phyloP scores from a whole-genome alignment of 108 stramenopile species.

The Seminavis robusta region DNA sequence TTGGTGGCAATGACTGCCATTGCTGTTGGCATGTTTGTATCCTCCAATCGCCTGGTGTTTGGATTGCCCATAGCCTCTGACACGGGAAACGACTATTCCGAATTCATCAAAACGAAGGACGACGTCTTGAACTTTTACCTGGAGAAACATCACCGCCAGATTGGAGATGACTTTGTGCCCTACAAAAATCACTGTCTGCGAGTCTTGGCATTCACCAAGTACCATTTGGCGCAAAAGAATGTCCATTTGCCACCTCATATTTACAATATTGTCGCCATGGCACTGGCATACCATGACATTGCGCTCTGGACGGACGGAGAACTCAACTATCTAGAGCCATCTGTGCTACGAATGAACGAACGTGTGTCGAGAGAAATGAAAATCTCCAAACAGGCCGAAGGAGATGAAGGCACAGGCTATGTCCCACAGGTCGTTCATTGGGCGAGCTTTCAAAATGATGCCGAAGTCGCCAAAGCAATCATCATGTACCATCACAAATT shows the following conservation, averaged over 20 bases:
- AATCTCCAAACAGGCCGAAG: too few relatives aligned
- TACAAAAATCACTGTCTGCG: conserved; percentile 55
- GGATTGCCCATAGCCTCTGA: too few relatives aligned
- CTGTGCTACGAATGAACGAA: conserved; percentile 13
- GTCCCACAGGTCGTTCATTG: not conserved
- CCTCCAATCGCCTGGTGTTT: too few relatives aligned
- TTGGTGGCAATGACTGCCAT: too few relatives aligned
- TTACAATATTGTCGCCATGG: conserved; percentile 35
- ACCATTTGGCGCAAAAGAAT: conserved; percentile 5
- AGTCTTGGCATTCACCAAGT: conserved; percentile 42
- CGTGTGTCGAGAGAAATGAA: not conserved
- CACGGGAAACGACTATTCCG: too few relatives aligned
- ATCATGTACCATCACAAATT: conserved; percentile 38
- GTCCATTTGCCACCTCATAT: conserved; percentile 15
- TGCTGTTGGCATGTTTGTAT: too few relatives aligned
- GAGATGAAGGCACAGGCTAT: not conserved
- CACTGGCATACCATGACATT: conserved; percentile 44
- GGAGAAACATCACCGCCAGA: too few relatives aligned
- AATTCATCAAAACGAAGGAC: too few relatives aligned
- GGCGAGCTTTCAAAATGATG: conserved; percentile 4
- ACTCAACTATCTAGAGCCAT: conserved; percentile 38
- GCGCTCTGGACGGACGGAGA: conserved; percentile 44
- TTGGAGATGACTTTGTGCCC: conserved; percentile 22
- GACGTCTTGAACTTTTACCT: too few relatives aligned
- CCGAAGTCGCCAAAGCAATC: conserved; percentile 22